Evolutionary conservation across 768 basidiomycete species (phyloP), one percentile per base, ranked within the genome.

Genomic region (Auricularia heimuer): DNA sequence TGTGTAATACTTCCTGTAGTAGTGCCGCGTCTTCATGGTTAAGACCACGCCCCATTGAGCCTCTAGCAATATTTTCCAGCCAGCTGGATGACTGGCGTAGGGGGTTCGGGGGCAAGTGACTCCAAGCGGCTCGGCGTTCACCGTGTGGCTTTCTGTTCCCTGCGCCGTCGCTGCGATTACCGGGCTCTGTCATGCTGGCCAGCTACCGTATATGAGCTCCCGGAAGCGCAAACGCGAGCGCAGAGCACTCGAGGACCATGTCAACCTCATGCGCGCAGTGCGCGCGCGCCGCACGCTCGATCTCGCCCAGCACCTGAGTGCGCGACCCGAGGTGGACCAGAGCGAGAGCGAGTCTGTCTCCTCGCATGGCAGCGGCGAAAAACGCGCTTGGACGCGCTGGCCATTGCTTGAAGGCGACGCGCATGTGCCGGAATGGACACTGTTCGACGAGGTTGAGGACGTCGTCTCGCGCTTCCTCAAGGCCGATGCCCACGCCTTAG

Each of bases 311-410:
- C 56, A 60, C 56, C 56, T 29, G 7, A 14, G 34, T 10, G 29
- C 34, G 29, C 56, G 56, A 6, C 56, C 21, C 24, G 56, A 35
- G 29, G 18, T 18, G 6, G 56, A 60, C 8, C 24, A 24, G 34
- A 60, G 56, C 56, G 56, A 60, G 24, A 35, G 16, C 12, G 29
- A 29, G 29, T 29, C 24, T 8, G 56, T 60, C 8, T 33, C 29
- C 24, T 29, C 34, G 29, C 21, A 60, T 33, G 29, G 16, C 24
- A 60, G 34, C 29, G 34, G 10, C 24, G 56, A 60, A 18, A 6
- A 10, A 10, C 29, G 24, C 29, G 14, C 14, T 8, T 91, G 88
- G 89, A 90, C 89, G 0, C 78, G 84, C 6, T 92, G 90, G 90
- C 90, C 90, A 1, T 80, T 91, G 62, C 79, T 84, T 18, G 69